Percentiles rank a stretch among this genome's conserved stretches.
Evolutionary conservation across 2,329 filamentous ascomycete genomes (phyloP).

Genomic region (Ophiostoma tasmaniense): DNA sequence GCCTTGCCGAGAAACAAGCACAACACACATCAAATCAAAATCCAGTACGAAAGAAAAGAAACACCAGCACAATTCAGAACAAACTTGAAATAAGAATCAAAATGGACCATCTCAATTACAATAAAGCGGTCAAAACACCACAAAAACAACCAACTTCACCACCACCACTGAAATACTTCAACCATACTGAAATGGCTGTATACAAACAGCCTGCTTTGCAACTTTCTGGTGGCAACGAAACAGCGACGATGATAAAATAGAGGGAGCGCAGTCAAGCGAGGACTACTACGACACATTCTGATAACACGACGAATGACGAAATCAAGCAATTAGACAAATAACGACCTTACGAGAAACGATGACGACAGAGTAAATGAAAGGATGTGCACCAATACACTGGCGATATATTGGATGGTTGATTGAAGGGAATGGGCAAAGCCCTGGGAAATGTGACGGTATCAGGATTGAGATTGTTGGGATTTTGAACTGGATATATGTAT

Average conservation of each 20-base stretch:
- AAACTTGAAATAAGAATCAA: constrained; percentile 1
- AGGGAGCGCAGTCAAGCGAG: not conserved
- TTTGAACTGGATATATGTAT: not conserved
- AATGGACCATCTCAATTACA: not conserved
- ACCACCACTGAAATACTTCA: not conserved
- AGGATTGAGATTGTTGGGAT: not conserved
- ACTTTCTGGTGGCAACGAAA: not conserved
- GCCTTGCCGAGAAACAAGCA: constrained; percentile 3
- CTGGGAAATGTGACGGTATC: not conserved
- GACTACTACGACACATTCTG: not conserved
- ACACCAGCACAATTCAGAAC: not conserved
- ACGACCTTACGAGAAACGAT: not conserved
- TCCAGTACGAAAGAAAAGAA: constrained; percentile 1
- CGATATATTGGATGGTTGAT: not conserved
- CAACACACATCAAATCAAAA: not conserved
- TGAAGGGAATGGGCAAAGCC: not conserved
- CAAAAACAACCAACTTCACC: not conserved
- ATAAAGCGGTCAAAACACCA: not conserved
- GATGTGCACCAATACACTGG: constrained; percentile 1
- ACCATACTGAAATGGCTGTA: not conserved
- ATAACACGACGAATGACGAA: not conserved
- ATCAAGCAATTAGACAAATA: not conserved
- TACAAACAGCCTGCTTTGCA: not conserved
- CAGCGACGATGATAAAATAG: not conserved
- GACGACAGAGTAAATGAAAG: not conserved